Evolutionary conservation across 371 early-diverging fungal genomes (phyloP).

Genomic region (Mucor saturninus): DNA sequence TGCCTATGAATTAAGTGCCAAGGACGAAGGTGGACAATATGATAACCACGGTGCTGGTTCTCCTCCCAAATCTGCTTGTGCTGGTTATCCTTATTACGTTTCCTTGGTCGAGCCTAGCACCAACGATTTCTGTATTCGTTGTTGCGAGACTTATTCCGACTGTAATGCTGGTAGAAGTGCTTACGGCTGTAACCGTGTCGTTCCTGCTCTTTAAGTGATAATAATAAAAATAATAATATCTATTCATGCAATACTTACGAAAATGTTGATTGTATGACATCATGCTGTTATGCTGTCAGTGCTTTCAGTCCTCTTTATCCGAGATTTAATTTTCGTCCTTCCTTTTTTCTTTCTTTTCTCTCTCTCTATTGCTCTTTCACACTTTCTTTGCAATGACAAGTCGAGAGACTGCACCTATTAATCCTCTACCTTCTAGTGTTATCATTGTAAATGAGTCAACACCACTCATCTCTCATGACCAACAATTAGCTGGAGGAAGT

Average conservation of each 20-base stretch:
- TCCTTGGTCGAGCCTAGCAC: slow-evolving; percentile 47
- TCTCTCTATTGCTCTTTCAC: no score
- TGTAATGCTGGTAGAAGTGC: slow-evolving; percentile 47
- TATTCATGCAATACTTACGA: neutral
- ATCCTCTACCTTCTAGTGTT: slow-evolving; percentile 32
- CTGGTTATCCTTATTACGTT: slow-evolving; percentile 50
- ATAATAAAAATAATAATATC: neutral
- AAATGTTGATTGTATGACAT: neutral
- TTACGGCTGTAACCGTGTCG: slow-evolving; percentile 48
- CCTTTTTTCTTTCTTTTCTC: neutral
- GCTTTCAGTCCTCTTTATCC: neutral
- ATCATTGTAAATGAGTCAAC: slow-evolving; percentile 34
- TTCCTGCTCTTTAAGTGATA: slow-evolving; percentile 46
- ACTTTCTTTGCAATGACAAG: no score
- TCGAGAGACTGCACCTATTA: slow-evolving; percentile 1
- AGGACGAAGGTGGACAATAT: slow-evolving; percentile 55
- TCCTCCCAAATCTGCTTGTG: slow-evolving; percentile 39
- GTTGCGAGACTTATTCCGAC: slow-evolving; percentile 26
- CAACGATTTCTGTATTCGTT: slow-evolving; percentile 48
- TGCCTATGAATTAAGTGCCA: slow-evolving; percentile 34
- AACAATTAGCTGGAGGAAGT: slow-evolving; percentile 15
- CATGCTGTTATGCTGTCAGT: neutral
- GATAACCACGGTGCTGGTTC: slow-evolving; percentile 38
- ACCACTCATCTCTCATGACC: slow-evolving; percentile 25
- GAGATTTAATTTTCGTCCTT: neutral